Conservation (phyloP, 2,329 filamentous ascomycete species). For the Drechmeria coniospora region DNA sequence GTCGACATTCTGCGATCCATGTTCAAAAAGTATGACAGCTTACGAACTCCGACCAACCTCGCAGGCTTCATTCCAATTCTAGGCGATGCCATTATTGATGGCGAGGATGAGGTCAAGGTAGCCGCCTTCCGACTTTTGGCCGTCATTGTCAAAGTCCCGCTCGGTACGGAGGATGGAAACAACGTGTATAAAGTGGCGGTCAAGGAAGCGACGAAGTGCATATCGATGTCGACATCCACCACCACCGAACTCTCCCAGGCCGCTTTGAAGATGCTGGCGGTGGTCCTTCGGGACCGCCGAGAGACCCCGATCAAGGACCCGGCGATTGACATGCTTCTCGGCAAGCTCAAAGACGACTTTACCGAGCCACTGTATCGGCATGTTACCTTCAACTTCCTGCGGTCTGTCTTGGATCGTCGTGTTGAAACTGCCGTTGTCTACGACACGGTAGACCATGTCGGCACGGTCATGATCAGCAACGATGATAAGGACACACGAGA, state of each 20-base stretch:
- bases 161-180: slow-evolving; percentile 53
- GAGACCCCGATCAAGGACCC: slow-evolving; percentile 64
- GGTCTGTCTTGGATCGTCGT: slow-evolving; percentile 71
- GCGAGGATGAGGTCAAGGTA: slow-evolving; percentile 85
- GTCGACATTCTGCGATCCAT: slow-evolving; percentile 74
- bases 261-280: slow-evolving; percentile 73
- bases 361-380: slow-evolving; percentile 88
- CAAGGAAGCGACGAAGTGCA: slow-evolving; percentile 67
- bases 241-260: slow-evolving; percentile 76
- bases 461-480: slow-evolving; percentile 89
- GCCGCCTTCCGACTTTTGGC: slow-evolving; percentile 74
- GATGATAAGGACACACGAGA: slow-evolving; percentile 80
- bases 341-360: slow-evolving; percentile 71
- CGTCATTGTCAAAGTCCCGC: slow-evolving; percentile 70
- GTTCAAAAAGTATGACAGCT: slow-evolving; percentile 69
- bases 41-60: slow-evolving; percentile 68
- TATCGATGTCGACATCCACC: slow-evolving; percentile 63
- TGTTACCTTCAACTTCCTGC: slow-evolving; percentile 86
- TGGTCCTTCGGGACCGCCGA: slow-evolving; percentile 67
- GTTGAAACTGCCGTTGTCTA: slow-evolving; percentile 80
- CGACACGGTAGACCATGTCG: slow-evolving; percentile 78
- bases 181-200: slow-evolving; percentile 61
- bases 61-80: slow-evolving; percentile 77
- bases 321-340: slow-evolving; percentile 68
- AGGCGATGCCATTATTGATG: slow-evolving; percentile 69